Base-by-base conservation (phyloP, 495 filamentous ascomycete genomes). In the Aspergillus biplanus region DNA sequence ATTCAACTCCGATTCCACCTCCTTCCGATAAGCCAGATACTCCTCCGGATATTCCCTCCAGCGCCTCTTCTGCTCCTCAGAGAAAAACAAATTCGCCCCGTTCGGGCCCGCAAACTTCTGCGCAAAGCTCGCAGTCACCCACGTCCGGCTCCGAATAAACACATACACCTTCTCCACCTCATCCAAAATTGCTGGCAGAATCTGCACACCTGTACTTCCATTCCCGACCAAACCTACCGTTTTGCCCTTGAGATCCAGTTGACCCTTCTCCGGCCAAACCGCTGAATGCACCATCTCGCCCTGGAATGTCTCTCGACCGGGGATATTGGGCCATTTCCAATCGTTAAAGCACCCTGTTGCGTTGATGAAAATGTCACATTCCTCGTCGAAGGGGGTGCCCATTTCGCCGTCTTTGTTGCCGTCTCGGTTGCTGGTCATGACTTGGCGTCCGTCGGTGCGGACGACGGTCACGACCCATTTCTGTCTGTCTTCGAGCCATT, bases 321-420 rank as follows among this genome's bases (percentile, higher is more conserved):
- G 69, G 16, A 86, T 81, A 6, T 74, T 50, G 5, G 84, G 84
- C 71, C 75, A 85, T 44, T 73, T 71, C 69, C 76, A 76, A 27
- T 72, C 76, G 67, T 86, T 84, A 62, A 87, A 73, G 7, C 71
- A 62, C 8, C 84, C 84, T 6, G 75, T 72, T 11, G 79, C 79
- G 52, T 82, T 74, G 58, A 86, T 70, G 11, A 86, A 69, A 52
- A 84, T 75, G 67, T 87, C 75, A 56, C 35, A 39, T 39, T 39
- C 35, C 35, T 39, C 35, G 12, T 39, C 35, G 35, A 39, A 39
- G 6, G 35, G 35, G 6, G 35, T 12, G 6, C 35, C 35, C 35
- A 12, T 12, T 39, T 39, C 35, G 35, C 35, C 35, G 6, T 39
- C 35, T 12, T 39, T 39, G 35, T 12, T 39, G 35, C 35, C 35